Evolutionary conservation across 345 rosid species (phyloP), one percentile per base, ranked within the genome.

Genomic region (Arabis alpina): DNA sequence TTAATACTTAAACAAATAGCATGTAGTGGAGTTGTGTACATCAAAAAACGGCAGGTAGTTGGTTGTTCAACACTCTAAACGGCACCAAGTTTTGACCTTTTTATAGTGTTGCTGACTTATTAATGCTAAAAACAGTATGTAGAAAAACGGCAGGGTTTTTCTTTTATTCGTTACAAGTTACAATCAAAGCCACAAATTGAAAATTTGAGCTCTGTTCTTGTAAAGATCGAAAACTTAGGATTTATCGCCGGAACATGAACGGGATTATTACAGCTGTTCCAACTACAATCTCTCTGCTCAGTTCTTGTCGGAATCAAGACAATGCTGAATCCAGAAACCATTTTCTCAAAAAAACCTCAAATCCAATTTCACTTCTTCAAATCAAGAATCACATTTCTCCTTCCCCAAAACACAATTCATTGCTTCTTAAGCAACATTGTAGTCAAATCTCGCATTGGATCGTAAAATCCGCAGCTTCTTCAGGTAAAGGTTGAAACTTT

Each of bases 391-490:
- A 28, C 39, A 30, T 59, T 27, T 53, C 73, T 3, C 57, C 58
- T 76, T 72, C 54, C 40, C 76, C 49, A 54, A 61, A 65, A 54
- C 57, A 13, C 13, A 30, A 16, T 34, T 56, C 39, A 13, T 72
- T 62, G 30, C 55, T 55, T 27, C 36, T 41, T 64, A 74, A 45
- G 24, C 70, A 61, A 19, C 15, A 54, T 51, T 51, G 14, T 13
- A 8, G 52, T 54, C 32, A 23, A 40, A 70, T 14, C 13, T 56
- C 74, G 53, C 71, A 63, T 59, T 71, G 67, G 39, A 8, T 72
- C 47, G 63, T 75, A 11, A 79, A 74, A 58, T 69, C 70, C 34
- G 82, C 83, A 44, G 76, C 85, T 80, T 71, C 85, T 67, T 68
- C 88, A 63, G 86, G 89, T 83, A 68, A 74, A 63, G 53, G 14